A percentile compares a stretch with the other conserved stretches of the same genome.
Evolutionary conservation across 768 basidiomycete genomes (phyloP).

Genomic region (Rhodotorula graminis): DNA sequence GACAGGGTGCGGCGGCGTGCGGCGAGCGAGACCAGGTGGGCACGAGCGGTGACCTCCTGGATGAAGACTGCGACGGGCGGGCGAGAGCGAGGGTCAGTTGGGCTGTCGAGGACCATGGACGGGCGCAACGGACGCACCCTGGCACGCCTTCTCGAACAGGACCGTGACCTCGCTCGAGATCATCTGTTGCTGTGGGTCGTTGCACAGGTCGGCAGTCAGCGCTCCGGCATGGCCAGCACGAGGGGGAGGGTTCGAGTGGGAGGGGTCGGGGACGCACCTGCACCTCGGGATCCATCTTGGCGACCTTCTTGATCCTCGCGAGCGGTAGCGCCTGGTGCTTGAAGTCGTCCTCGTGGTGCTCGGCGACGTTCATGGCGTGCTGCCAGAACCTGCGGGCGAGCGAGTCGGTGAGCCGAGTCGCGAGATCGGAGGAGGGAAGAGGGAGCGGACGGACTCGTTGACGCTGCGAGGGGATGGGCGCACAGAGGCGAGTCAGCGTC

Average conservation of each 20-base stretch:
- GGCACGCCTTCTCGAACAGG: slow-evolving; percentile 95
- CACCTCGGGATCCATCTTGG: slow-evolving; percentile 93
- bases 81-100: not conserved
- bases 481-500: too few species aligned
- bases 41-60: slow-evolving; percentile 88
- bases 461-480: slow-evolving; percentile 1
- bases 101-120: too few species aligned
- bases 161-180: slow-evolving; percentile 98
- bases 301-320: slow-evolving; percentile 96
- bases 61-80: slow-evolving; percentile 70
- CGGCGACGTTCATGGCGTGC: slow-evolving; percentile 37
- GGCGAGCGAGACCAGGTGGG: slow-evolving; percentile 51
- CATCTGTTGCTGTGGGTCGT: slow-evolving; percentile 59
- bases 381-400: slow-evolving; percentile 32
- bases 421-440: not conserved
- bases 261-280: slow-evolving; percentile 58
- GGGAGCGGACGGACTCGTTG: slow-evolving; percentile 14
- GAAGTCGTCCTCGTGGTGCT: slow-evolving; percentile 41
- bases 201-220: not conserved
- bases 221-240: accelerated
- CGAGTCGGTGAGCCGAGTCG: not conserved
- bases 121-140: slow-evolving; percentile 62
- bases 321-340: slow-evolving; percentile 74
- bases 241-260: not conserved
- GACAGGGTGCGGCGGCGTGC: slow-evolving; percentile 32